phyloP scores from a whole-genome alignment of 1,139 yeast genomes.

The Pichia sp. region DNA sequence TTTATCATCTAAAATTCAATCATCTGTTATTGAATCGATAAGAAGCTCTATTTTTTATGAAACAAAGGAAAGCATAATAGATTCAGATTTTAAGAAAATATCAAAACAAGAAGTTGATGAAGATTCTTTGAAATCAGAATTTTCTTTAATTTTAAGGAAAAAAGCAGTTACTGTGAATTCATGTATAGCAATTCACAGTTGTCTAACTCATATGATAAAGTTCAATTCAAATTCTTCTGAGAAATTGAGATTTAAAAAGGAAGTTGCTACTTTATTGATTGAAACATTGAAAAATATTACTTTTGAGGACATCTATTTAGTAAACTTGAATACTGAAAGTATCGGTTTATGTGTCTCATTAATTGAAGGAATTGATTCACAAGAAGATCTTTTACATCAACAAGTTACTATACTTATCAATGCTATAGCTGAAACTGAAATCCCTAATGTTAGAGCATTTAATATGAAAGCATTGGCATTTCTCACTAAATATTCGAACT shows the following conservation, averaged over 20 bases:
- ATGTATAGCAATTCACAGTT: conserved; percentile 56
- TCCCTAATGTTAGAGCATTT: conserved; percentile 64
- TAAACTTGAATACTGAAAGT: conserved; percentile 51
- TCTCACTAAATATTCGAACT: conserved; percentile 45
- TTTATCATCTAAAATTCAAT: conserved; percentile 75
- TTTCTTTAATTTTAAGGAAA: conserved; percentile 28
- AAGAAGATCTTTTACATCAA: conserved; percentile 34
- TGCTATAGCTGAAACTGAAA: conserved; percentile 50
- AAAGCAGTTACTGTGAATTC: conserved; percentile 55
- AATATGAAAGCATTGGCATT: conserved; percentile 54
- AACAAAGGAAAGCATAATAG: conserved; percentile 25
- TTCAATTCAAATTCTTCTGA: conserved; percentile 21
- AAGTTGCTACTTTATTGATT: conserved; percentile 43
- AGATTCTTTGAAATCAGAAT: conserved; percentile 9
- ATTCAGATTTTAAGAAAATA: background rate
- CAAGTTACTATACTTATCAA: conserved; percentile 50
- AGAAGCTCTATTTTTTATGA: conserved; percentile 43
- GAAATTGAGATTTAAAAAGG: conserved; percentile 33
- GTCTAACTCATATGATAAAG: conserved; percentile 34
- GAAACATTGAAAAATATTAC: conserved; percentile 51
- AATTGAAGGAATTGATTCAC: conserved; percentile 27
- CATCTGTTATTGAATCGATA: conserved; percentile 75
- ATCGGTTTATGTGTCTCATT: conserved; percentile 54
- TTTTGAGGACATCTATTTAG: conserved; percentile 35
- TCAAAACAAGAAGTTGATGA: conserved; percentile 8